Base-by-base conservation (phyloP, 2,329 filamentous ascomycete genomes). In the Ceratocystiopsis sp. region DNA sequence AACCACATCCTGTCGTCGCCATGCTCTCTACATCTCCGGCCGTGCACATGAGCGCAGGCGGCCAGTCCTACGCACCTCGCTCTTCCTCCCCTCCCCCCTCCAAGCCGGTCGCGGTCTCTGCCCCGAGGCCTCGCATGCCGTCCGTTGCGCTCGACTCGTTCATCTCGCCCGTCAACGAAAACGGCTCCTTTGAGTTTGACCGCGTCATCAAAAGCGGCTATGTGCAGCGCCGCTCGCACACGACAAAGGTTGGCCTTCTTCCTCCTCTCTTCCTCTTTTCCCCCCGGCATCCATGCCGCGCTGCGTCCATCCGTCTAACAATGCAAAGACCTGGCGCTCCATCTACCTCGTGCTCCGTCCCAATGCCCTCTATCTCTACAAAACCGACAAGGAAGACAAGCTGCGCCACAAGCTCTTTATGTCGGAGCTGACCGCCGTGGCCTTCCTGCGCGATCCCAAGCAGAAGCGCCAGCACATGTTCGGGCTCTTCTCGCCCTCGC, bases 161-260 rank as follows among this genome's bases (percentile, higher is more conserved):
- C 55, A 34, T 42, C 34, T 91, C 84, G 29, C 84, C 86, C 5
- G 85, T 96, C 50, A 93, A 89, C 57, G 80, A 93, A 60, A 87
- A 93, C 60, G 91, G 91, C 49, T 91, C 85, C 60, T 98, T 94
- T 59, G 87, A 91, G 55, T 93, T 93, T 55, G 91, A 98, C 60
- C 80, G 86, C 41, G 84, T 96, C 44, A 73, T 96, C 59, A 96
- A 93, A 64, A 78, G 80, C 45, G 87, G 89, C 46, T 81, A 80
- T 51, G 78, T 94, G 35, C 73, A 82, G 56, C 93, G 93, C 62
- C 77, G 89, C 52, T 93, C 86, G 16, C 81, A 87, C 54, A 94
- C 89, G 67, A 96, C 89, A 47, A 94, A 93, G 78, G 84, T 86
- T 61, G 44, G 59, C 19, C 19, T 21, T 21, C 19, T 21, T 42